Evolutionary conservation across 2,329 filamentous ascomycete genomes (phyloP), one percentile per base, ranked within the genome.

Genomic region (Phoma sp.): DNA sequence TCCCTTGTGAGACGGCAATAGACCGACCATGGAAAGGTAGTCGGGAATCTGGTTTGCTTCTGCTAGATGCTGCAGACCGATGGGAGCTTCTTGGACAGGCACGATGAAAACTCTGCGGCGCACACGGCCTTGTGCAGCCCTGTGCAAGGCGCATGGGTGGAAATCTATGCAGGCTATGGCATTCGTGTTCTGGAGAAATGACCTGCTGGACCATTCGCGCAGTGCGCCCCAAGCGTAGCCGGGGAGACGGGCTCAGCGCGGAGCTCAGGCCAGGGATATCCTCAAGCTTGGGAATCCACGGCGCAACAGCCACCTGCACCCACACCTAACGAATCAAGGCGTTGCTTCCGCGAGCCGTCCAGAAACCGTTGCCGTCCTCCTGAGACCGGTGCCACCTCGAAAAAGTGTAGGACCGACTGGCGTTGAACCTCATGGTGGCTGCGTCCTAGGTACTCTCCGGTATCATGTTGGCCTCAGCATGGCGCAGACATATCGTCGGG

Each of bases 291-390:
- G 41, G 40, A 49, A 37, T n/a, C 37, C 36, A 36, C 64, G 47
- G 63, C 63, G 69, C 66, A 68, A 64, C 59, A 67, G 62, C 66
- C 65, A 69, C 52, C 65, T 66, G 60, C 58, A 62, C 64, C 51
- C 47, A 30, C 29, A 52, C 59, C 49, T 45, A 18, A 52, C 66
- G 64, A 68, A 69, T 70, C 61, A 69, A 60, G 49, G 49, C 56
- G 54, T 38, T 22, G 47, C 54, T 27, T 53, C 61, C 60, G 58
- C 33, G 58, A 52, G 55, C 58, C 61, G 49, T 57, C 41, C 22
- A 55, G 39, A 58, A 59, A 55, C 59, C 58, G 60, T 62, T 62
- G 48, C 56, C 52, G 60, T 62, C 52, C 68, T 63, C 67, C 67
- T 71, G 65, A 64, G 64, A 58, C 52, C 52, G 52, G 62, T 56